Percentiles rank a stretch among this genome's conserved stretches.
Evolutionary conservation across 2,329 filamentous ascomycete species (phyloP).

Genomic region (Diaporthe vexans): DNA sequence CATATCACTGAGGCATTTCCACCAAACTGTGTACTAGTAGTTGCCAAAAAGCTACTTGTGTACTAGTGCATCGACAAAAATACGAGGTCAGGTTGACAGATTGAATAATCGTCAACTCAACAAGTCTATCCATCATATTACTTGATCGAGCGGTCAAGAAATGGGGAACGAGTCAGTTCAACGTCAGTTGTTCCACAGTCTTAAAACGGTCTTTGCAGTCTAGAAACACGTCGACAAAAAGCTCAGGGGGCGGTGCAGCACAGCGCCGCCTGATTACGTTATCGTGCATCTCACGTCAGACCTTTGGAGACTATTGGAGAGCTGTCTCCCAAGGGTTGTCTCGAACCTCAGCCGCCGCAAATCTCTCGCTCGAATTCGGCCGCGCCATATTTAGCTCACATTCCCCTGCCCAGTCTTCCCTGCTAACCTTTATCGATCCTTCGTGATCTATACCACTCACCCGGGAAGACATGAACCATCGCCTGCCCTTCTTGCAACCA

Average conservation of each 20-base stretch:
- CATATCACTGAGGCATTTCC: neutral
- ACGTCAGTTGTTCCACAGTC: constrained; percentile 28
- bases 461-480: constrained; percentile 13
- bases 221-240: constrained; percentile 3
- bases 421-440: constrained; percentile 1
- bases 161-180: constrained; percentile 5
- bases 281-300: constrained; percentile 32
- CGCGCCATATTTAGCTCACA: constrained; percentile 12
- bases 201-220: neutral
- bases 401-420: neutral
- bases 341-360: neutral
- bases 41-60: neutral
- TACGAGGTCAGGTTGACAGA: neutral
- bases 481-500: constrained; percentile 38
- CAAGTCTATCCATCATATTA: neutral
- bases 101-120: neutral
- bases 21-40: too few relatives aligned
- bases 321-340: neutral
- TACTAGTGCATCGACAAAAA: too few relatives aligned
- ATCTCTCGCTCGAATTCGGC: constrained; percentile 24
- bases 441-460: neutral
- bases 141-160: neutral
- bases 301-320: constrained; percentile 15
- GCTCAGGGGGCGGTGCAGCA: constrained; percentile 14
- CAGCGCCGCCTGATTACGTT: constrained; percentile 20